phyloP scores from a whole-genome alignment of 208 protist species.

The Leishmania aethiopica region DNA sequence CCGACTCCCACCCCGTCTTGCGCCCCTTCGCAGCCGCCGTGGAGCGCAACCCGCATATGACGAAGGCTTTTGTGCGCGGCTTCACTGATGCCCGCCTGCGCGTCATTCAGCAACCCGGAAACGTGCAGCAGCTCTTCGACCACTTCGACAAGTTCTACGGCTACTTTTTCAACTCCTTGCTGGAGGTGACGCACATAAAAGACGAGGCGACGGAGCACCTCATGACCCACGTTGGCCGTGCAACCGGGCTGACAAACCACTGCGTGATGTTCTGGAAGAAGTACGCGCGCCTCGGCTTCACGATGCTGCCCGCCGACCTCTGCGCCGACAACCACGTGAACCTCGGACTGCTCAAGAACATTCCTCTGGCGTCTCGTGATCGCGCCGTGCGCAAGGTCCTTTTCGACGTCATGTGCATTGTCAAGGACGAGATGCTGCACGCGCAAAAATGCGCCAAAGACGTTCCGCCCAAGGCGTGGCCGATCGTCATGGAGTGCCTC shows the following conservation, averaged over 20 bases:
- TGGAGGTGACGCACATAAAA: constrained; percentile 79
- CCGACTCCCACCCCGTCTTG: constrained; percentile 86
- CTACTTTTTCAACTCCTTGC: constrained; percentile 90
- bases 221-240: constrained; percentile 86
- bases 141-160: constrained; percentile 93
- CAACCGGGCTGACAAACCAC: constrained; percentile 82
- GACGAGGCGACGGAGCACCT: constrained; percentile 85
- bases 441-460: constrained; percentile 66
- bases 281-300: constrained; percentile 87
- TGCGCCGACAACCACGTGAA: constrained; percentile 91
- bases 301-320: constrained; percentile 87
- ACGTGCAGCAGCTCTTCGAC: constrained; percentile 89
- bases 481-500: constrained; percentile 84
- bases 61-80: constrained; percentile 87
- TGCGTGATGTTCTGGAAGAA: constrained; percentile 94
- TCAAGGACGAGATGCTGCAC: constrained; percentile 87
- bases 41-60: constrained; percentile 75
- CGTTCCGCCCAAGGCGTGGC: constrained; percentile 75
- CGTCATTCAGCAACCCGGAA: constrained; percentile 86
- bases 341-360: constrained; percentile 83
- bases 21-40: constrained; percentile 76
- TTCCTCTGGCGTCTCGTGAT: constrained; percentile 79
- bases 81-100: constrained; percentile 85
- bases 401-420: constrained; percentile 87
- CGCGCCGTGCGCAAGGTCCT: constrained; percentile 75